A percentile compares a stretch with the other conserved stretches of the same genome.
Evolutionary conservation across 495 filamentous ascomycete species (phyloP).

Genomic region (Neurospora terricola): DNA sequence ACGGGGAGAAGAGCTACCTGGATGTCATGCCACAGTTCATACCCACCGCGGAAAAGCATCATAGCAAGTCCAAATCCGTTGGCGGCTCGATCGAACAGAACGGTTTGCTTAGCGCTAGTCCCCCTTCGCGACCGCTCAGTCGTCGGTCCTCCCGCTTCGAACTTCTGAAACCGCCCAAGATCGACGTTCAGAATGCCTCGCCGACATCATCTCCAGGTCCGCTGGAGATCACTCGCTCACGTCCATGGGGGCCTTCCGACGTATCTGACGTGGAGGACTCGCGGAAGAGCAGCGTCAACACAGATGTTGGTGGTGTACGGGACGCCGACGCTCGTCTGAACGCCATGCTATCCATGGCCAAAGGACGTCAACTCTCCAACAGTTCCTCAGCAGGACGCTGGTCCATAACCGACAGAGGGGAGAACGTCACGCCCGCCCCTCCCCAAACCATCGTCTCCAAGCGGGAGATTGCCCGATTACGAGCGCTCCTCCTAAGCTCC

Average conservation of each 20-base stretch:
- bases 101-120: constrained; percentile 4
- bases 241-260: constrained; percentile 11
- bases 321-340: constrained; percentile 15
- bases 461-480: constrained; percentile 63
- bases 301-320: constrained; percentile 10
- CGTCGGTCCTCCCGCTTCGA: constrained; percentile 40
- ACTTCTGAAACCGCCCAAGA: constrained; percentile 49
- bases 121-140: constrained; percentile 22
- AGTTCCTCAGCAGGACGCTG: constrained; percentile 40
- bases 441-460: constrained; percentile 36
- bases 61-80: constrained; percentile 5
- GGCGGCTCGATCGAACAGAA: constrained; percentile 1
- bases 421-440: constrained; percentile 14
- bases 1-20: constrained; percentile 24
- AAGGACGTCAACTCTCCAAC: constrained; percentile 15
- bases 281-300: constrained; percentile 8
- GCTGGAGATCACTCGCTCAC: constrained; percentile 6
- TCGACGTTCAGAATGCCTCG: constrained; percentile 47
- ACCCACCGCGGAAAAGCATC: constrained; percentile 8
- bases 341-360: constrained; percentile 14
- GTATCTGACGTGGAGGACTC: constrained; percentile 26
- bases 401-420: constrained; percentile 59
- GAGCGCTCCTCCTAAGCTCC: constrained; percentile 65
- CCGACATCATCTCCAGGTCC: constrained; percentile 28
- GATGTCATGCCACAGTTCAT: constrained; percentile 33